Evolutionary conservation across 164 flowering plant species (phyloP), one percentile per base, ranked within the genome.

Genomic region (Protea cynaroides): DNA sequence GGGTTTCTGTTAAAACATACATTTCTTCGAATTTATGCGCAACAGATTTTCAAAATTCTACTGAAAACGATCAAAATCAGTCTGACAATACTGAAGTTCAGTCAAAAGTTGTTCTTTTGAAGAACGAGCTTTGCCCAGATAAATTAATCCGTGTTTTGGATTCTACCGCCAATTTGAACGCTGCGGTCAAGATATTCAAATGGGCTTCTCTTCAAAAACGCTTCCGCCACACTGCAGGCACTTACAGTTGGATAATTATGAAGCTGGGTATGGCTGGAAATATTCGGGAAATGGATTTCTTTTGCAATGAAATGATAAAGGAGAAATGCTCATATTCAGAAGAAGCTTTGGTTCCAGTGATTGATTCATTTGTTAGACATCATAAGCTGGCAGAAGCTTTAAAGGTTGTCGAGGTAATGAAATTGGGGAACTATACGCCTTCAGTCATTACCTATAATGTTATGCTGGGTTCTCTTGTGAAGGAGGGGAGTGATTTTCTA

Each of bases 221-320:
- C 17, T 84, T 82, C 59, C 57, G 58, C 15, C 86, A 80, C 68
- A 80, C 82, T 0, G 74, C 71, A 5, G 79, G 72, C 22, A 77
- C 87, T 0, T 85, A 86, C 72, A 73, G 25, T 58, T 34, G 68
- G 62, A 78, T 85, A 29, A 80, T 83, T 52, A 51, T 76, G 75
- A 88, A 83, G 68, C 63, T 86, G 71, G 95, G 91, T 40, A 56
- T 88, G 74, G 70, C 73, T 44, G 87, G 86, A 24, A 71, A 72
- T 40, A 36, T 78, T 57, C 59, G 72, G 53, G 84, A 82, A 63
- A 78, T 85, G 84, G 92, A 80, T 63, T 70, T 67, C 15, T 69
- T 82, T 62, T 77, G 87, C 70, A 44, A 46, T 21, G 81, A 77
- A 58, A 81, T 86, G 88, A 74, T 76, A 7, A 83, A 64, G 65